Conservation (phyloP, 441 rosid species). For the Bocquillonia castaneifolia region DNA sequence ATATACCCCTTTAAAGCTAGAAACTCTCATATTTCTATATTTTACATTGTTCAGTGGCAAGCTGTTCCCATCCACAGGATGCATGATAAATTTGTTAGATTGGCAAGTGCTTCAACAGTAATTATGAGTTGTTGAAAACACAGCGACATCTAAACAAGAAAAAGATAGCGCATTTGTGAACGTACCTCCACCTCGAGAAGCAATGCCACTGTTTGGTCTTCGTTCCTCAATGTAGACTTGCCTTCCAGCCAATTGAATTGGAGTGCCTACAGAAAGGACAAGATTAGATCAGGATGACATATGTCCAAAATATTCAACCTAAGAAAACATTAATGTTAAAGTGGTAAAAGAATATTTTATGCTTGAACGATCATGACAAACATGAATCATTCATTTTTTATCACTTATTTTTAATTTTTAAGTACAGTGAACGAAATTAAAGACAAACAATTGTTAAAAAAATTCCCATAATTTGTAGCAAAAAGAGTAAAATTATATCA, state of each 20-base stretch:
- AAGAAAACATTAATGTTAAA: background rate
- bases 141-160: background rate
- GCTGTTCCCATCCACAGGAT: background rate
- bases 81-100: background rate
- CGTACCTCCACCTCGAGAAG: constrained; percentile 86
- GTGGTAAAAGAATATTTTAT: background rate
- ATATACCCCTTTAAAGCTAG: background rate
- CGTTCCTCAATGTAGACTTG: constrained; percentile 90
- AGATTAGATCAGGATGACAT: constrained; percentile 5
- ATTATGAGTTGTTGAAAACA: background rate
- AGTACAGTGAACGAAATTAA: no score
- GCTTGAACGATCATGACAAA: no score
- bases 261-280: constrained; percentile 57
- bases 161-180: constrained; percentile 17
- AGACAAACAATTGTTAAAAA: background rate
- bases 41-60: background rate
- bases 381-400: no score
- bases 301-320: background rate
- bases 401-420: no score
- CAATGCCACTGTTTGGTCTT: constrained; percentile 77
- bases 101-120: background rate
- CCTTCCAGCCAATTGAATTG: constrained; percentile 83
- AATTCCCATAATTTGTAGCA: constrained; percentile 35
- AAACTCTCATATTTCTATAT: no score
- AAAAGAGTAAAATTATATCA: no score